Evolutionary conservation across 352 stramenopile species (phyloP), one percentile per base, ranked within the genome.

Genomic region (Globisporangium irregulare): DNA sequence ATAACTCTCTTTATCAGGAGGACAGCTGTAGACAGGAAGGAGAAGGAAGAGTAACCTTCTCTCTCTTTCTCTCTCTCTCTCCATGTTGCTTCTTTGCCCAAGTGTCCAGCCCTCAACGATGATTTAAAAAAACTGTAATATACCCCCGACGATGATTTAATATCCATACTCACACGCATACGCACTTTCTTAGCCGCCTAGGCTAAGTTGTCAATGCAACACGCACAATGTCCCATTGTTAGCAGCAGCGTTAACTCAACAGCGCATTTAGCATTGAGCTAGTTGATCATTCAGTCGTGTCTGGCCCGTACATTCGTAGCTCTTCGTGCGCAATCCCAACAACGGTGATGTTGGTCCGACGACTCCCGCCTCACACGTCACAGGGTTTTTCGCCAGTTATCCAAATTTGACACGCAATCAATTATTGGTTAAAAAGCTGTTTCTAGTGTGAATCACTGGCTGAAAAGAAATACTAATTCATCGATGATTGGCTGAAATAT

Each of bases 401-500:
- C 12, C 14, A 14, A 9, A 4, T 3, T 7, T 64, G 29, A 64
- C 38, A 64, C 22, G 34, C 34, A 64, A 56, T 10, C 25, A 12
- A 48, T 25, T 3, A 64, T 64, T 57, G 59, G 59, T 27, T 46
- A 14, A 60, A 60, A 43, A 25, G 12, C 0, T 20, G 4, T 18
- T 27, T 2, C 0, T 15, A 6, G 1, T 8, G 24, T 14, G 10
- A 62, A 14, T 58, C 12, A 66, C 58, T 66, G 43, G 60, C n/a
- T 32, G 22, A 62, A 67, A 67, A 67, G 62, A 20, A 58, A 9
- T 32, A 4, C 0, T 29, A 7, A 32, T 8, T 32, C 29, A 32
- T 32, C 4, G 9, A 1, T 67, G 22, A 67, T 67, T 67, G 62
- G 62, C n/a, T 61, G 29, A 67, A 67, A 67, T 60, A 18, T 36